Evolutionary conservation across 352 stramenopile species (phyloP).

Genomic region (Phytophthora aleatoria): DNA sequence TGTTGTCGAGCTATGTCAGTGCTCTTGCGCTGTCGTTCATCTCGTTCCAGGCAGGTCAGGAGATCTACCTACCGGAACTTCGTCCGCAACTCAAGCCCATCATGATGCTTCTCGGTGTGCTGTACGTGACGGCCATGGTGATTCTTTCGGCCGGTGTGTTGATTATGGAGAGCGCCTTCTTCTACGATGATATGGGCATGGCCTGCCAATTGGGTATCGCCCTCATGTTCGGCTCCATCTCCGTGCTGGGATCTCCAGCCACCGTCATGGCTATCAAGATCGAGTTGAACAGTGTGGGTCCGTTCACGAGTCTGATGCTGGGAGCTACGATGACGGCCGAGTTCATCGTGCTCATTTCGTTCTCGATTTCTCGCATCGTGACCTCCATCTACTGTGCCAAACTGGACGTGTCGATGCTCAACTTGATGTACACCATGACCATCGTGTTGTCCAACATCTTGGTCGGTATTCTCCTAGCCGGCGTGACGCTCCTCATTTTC

Average conservation of each 20-base stretch:
- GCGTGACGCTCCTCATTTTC: conserved; percentile 65
- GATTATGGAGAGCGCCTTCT: conserved; percentile 49
- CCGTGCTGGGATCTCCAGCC: conserved; percentile 58
- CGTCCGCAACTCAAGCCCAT: conserved; percentile 63
- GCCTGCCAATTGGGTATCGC: conserved; percentile 63
- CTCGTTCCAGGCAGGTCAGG: conserved; percentile 70
- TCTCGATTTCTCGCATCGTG: conserved; percentile 67
- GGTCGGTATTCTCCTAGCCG: conserved; percentile 43
- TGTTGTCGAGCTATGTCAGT: conserved; percentile 57
- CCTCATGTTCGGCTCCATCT: conserved; percentile 73
- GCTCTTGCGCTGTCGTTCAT: conserved; percentile 72
- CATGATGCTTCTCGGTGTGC: conserved; percentile 44
- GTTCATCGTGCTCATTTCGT: conserved; percentile 73
- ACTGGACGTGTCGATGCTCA: conserved; percentile 54
- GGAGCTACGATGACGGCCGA: conserved; percentile 72
- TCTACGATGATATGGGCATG: conserved; percentile 43
- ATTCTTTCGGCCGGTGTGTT: conserved; percentile 43
- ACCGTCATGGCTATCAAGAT: conserved; percentile 82
- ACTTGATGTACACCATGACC: conserved; percentile 58
- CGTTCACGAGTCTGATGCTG: conserved; percentile 80
- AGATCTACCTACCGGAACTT: conserved; percentile 68
- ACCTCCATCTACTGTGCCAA: conserved; percentile 69
- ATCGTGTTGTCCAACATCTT: conserved; percentile 63
- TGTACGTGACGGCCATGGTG: conserved; percentile 59
- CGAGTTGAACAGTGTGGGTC: conserved; percentile 68